Evolutionary conservation across 257 asterid genomes (phyloP), one percentile per base, ranked within the genome.

Genomic region (Vinca minor): DNA sequence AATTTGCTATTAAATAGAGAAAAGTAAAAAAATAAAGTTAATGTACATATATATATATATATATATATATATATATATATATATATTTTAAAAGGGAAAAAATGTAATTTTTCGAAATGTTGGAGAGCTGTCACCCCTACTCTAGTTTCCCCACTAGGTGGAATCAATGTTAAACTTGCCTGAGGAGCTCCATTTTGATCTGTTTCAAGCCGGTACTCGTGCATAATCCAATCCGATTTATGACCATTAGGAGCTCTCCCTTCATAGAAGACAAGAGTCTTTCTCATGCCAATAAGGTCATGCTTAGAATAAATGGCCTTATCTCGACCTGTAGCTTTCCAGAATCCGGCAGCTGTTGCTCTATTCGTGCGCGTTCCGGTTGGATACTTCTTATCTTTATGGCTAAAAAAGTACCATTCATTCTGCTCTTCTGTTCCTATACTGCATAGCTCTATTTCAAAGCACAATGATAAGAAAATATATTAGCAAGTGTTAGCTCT

Each of bases 291-390:
- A 61, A 91, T 77, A 39, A 91, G 68, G 41, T 86, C 88, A 8
- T 79, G 89, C 72, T 84, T 91, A 3, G 94, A 84, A 59, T 88
- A 91, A 56, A 91, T 84, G 60, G 96, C 93, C 76, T 91, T 91
- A 52, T 91, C 98, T 28, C 98, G 76, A 3, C 98, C 98, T 0
- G 98, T 91, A 45, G 98, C 98, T 68, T 91, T 91, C 98, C 98
- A 91, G 8, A 91, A 91, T 8, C 98, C 98, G 0, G 96, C 96
- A 2, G 87, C 79, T 0, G 98, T 91, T 2, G 98, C 98, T 62
- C 98, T 71, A 76, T 91, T 91, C 3, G 94, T 91, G 47, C 98
- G 84, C 0, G 98, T 88, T 54, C 98, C 98, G 0, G 94, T 91
- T 4, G 98, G 98, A 62, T 91, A 91, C 67, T 91, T 91, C 77